Base-by-base conservation (phyloP, 495 filamentous ascomycete species). In the Talaromyces ruber region DNA sequence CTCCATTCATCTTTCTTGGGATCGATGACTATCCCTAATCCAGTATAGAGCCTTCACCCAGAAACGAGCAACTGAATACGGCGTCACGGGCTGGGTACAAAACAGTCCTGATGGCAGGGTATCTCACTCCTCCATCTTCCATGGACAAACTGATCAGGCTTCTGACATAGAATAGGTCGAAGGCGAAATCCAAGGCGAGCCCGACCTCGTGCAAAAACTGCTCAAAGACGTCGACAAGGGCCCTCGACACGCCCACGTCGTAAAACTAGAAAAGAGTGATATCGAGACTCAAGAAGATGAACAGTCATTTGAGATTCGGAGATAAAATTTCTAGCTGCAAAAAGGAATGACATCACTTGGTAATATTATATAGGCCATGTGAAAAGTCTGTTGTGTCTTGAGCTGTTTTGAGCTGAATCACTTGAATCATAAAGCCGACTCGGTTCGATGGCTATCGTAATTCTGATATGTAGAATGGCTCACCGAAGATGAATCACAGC, bases 171-270 rank as follows among this genome's bases (percentile, higher is more conserved):
- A 34, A 29, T 63, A 94, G 88, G 92, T 97, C n/a, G 86, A 88
- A 70, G 93, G 93, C 45, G 93, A 97, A 75, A 91, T 87, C 2
- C 93, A 97, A 67, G 93, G 93, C 32, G 73, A 81, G 14, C 79
- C 85, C 9, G 78, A 84, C 11, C 71, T 78, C 4, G 67, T 97
- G 47, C 73, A 87, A 58, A 80, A 83, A 25, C 87, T 95, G 56
- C 70, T 97, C 11, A 85, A 89, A 64, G 86, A 90, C 63, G 78
- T 97, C 56, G 79, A 92, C 67, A 84, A 81, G 61, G 93, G 93
- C 0, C 91, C 91, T 1, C 72, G 73, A 25, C 61, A 80, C 16
- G 84, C 91, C 14, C 78, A 85, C 24, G 92, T 96, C 0, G 81
- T 85, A 21, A 86, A 84, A 66, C 68, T 95, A 30, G 87, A 94